Percentiles rank a stretch among this genome's conserved stretches.
Evolutionary conservation across 164 flowering plant genomes (phyloP).

Genomic region (Aristolochia contorta): DNA sequence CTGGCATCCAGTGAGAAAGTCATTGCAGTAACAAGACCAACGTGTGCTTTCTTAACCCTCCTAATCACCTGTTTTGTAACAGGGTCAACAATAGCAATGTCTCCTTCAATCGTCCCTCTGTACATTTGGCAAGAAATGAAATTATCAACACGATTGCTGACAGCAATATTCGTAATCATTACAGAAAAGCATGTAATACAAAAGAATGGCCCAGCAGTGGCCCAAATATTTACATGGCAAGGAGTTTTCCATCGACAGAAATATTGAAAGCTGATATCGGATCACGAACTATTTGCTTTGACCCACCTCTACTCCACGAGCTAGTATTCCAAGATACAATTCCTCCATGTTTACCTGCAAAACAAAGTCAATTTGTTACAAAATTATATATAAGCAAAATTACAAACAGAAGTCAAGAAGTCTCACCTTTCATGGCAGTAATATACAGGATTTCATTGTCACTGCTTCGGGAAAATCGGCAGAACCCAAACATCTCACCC

Average conservation of each 20-base stretch:
- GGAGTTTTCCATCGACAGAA: constrained; percentile 67
- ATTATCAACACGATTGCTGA: not conserved
- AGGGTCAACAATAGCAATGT: constrained; percentile 44
- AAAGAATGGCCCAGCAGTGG: not conserved
- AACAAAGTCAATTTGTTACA: not conserved
- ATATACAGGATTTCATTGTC: constrained; percentile 47
- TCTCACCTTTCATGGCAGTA: constrained; percentile 55
- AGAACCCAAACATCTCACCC: constrained; percentile 73
- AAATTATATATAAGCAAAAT: too few relatives aligned
- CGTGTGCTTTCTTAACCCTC: constrained; percentile 58
- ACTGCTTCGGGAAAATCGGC: constrained; percentile 59
- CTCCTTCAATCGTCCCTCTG: constrained; percentile 81
- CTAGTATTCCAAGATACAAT: constrained; percentile 63
- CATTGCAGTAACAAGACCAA: constrained; percentile 67
- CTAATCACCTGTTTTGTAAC: constrained; percentile 34
- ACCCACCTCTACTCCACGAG: constrained; percentile 54
- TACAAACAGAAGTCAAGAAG: not conserved
- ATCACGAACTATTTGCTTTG: constrained; percentile 54
- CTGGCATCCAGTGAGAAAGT: constrained; percentile 74
- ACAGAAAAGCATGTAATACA: not conserved
- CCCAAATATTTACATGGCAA: constrained; percentile 55
- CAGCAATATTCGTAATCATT: not conserved
- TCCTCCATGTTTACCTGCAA: constrained; percentile 53
- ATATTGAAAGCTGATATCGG: constrained; percentile 64
- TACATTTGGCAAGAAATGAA: constrained; percentile 12